Evolutionary conservation across 768 basidiomycete species (phyloP).

Genomic region (Russula ochroleuca): DNA sequence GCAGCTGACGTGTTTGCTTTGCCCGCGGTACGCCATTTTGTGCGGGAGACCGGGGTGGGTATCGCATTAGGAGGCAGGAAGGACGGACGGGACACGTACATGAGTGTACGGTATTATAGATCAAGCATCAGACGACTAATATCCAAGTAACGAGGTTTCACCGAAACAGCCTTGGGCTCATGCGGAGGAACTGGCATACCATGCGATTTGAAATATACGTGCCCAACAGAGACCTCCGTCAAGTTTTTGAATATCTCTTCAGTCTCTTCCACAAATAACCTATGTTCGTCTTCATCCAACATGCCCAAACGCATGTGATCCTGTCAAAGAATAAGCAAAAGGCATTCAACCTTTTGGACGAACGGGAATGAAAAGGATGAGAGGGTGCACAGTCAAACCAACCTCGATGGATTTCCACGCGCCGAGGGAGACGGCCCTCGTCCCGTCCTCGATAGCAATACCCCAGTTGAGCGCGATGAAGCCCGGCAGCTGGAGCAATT

Average conservation of each 20-base stretch:
- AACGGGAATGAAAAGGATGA: background rate
- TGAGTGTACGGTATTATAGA: too few species aligned
- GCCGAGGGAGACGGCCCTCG: background rate
- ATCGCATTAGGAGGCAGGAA: too few species aligned
- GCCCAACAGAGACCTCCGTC: background rate
- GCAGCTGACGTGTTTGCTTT: too few species aligned
- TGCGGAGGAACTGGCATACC: too few species aligned
- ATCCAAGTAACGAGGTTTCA: too few species aligned
- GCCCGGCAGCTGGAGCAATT: slow-evolving; percentile 4
- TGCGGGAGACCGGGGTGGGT: too few species aligned
- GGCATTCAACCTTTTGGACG: too few species aligned
- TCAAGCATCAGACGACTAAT: too few species aligned
- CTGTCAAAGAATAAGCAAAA: background rate
- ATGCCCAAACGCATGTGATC: slow-evolving; percentile 15
- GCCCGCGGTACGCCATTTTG: too few species aligned
- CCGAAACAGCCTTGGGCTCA: too few species aligned
- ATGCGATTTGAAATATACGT: slow-evolving; percentile 10
- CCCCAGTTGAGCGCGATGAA: slow-evolving; percentile 4
- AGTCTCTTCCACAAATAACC: background rate
- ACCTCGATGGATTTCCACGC: slow-evolving; percentile 18
- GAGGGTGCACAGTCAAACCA: background rate
- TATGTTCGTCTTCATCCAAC: background rate
- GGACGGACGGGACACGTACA: too few species aligned
- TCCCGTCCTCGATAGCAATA: background rate
- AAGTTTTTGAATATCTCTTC: slow-evolving; percentile 9